A percentile compares a stretch with the other conserved stretches of the same genome.
Evolutionary conservation across 768 basidiomycete genomes (phyloP).

Genomic region (Omphalotus guepiniiformis): DNA sequence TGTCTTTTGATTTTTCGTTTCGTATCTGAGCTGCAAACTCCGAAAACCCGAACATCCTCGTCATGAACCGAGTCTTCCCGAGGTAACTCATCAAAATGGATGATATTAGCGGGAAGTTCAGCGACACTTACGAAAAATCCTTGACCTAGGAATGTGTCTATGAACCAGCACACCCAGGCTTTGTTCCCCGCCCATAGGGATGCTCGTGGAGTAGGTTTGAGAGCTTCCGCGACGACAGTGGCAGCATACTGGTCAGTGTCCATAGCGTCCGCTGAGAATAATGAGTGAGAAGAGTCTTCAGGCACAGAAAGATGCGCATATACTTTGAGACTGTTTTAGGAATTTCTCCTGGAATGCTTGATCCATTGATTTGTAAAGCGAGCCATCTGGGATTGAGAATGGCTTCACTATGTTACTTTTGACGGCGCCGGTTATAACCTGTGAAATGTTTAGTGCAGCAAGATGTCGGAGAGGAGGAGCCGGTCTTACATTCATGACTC

Average conservation of each 20-base stretch:
- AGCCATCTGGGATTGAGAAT: constrained; percentile 11
- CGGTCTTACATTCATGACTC: constrained; percentile 3
- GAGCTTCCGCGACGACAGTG: constrained; percentile 11
- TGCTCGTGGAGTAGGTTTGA: constrained; percentile 11
- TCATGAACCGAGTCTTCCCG: neutral
- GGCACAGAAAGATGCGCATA: neutral
- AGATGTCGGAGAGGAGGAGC: neutral
- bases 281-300: neutral
- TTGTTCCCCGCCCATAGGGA: constrained; percentile 15
- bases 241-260: constrained; percentile 12
- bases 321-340: constrained; percentile 13
- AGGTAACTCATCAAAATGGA: no score
- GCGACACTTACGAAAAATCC: constrained; percentile 8
- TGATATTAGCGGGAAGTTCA: neutral
- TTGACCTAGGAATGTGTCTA: constrained; percentile 15
- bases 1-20: neutral
- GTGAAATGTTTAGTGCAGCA: neutral
- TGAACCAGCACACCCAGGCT: constrained; percentile 12
- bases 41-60: neutral
- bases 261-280: constrained; percentile 11
- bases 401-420: constrained; percentile 12
- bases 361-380: constrained; percentile 19
- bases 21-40: neutral
- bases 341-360: constrained; percentile 11
- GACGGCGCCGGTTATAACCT: constrained; percentile 19